Percentiles rank a stretch among this genome's conserved stretches.
phyloP scores from a whole-genome alignment of 805 yeast genomes.

The Kuraishia capsulata region DNA sequence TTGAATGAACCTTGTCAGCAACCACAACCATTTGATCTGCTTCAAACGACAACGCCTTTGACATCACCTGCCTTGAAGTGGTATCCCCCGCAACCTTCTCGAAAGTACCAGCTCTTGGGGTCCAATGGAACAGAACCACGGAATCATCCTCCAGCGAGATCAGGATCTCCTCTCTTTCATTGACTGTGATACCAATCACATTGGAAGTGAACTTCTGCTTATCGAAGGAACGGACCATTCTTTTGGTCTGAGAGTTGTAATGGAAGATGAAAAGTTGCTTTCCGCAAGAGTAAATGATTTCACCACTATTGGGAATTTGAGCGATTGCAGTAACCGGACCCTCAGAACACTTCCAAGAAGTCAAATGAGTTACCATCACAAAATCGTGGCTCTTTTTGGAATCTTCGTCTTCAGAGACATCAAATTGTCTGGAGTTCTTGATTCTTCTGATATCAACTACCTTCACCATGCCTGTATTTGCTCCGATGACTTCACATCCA shows the following conservation, averaged over 20 bases:
- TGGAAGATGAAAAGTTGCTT: constrained; percentile 7
- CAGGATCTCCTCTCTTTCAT: neutral
- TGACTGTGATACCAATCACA: neutral
- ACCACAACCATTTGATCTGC: constrained; percentile 3
- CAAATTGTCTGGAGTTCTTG: neutral
- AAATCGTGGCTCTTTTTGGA: constrained; percentile 1
- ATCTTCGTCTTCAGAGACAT: too few species aligned
- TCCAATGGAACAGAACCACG: neutral
- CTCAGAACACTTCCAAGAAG: constrained; percentile 7
- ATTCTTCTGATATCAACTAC: constrained; percentile 15
- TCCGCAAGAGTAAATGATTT: constrained; percentile 14
- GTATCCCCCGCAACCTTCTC: neutral
- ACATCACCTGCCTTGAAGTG: neutral
- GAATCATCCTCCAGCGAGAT: neutral
- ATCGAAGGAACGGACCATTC: constrained; percentile 7
- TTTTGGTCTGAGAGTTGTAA: constrained; percentile 12
- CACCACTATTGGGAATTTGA: constrained; percentile 12
- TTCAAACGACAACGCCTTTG: neutral
- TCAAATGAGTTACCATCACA: constrained; percentile 2
- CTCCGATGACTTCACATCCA: constrained; percentile 17
- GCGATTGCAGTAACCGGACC: constrained; percentile 13
- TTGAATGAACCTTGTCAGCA: constrained; percentile 12
- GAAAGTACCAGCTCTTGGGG: neutral
- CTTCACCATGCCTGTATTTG: constrained; percentile 13
- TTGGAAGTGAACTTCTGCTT: neutral